phyloP scores from a whole-genome alignment of 441 rosid genomes.

The Eruca vesicaria region DNA sequence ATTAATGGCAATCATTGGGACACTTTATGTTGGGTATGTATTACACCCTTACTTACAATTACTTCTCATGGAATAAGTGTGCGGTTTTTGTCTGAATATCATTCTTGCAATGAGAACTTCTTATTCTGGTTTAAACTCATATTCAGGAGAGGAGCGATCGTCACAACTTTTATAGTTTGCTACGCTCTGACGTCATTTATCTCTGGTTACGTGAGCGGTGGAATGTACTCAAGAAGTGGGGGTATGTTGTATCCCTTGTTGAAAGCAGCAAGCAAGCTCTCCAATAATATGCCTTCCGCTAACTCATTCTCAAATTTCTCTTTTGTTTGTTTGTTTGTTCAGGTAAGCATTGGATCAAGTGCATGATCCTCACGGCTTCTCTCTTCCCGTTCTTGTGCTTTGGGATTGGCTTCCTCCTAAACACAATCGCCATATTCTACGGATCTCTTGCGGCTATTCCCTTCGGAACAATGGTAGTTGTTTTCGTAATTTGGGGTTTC shows the following conservation, averaged over 20 bases:
- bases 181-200: slow-evolving; percentile 94
- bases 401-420: slow-evolving; percentile 85
- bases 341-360: slow-evolving; percentile 96
- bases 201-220: slow-evolving; percentile 71
- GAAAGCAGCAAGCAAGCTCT: not conserved
- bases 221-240: slow-evolving; percentile 93
- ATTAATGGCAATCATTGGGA: slow-evolving; percentile 90
- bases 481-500: slow-evolving; percentile 91
- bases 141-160: slow-evolving; percentile 33
- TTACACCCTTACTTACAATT: not conserved
- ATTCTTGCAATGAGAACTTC: slow-evolving; percentile 2
- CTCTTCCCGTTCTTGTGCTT: slow-evolving; percentile 94
- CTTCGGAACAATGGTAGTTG: slow-evolving; percentile 97
- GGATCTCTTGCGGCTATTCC: slow-evolving; percentile 98
- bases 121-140: not conserved
- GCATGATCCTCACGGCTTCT: slow-evolving; percentile 96
- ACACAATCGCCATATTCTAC: slow-evolving; percentile 86
- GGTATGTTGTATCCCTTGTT: slow-evolving; percentile 39
- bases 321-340: slow-evolving; percentile 26
- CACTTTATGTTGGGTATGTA: slow-evolving; percentile 88
- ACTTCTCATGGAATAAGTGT: not conserved
- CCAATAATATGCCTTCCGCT: not conserved
- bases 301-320: not conserved
- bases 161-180: slow-evolving; percentile 62
- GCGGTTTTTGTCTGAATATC: not conserved